Percentiles rank a stretch among this genome's conserved stretches.
phyloP scores from a whole-genome alignment of 2,329 filamentous ascomycete species.

The Fusarium humuli region DNA sequence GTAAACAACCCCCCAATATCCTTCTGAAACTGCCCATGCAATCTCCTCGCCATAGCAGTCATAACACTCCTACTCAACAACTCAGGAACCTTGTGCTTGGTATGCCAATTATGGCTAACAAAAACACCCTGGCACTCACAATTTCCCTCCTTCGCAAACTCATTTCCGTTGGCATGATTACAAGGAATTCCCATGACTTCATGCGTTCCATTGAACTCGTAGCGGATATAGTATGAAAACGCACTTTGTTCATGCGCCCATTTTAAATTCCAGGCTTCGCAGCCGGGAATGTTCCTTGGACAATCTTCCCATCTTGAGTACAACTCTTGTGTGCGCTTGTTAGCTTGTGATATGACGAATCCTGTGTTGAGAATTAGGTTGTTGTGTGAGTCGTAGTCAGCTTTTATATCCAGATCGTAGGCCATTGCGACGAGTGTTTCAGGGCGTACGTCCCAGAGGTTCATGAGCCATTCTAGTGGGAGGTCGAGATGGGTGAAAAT shows the following conservation, averaged over 20 bases:
- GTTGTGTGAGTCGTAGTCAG: conserved; percentile 52
- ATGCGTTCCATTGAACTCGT: conserved; percentile 12
- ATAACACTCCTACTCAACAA: conserved; percentile 23
- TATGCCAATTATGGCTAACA: conserved; percentile 17
- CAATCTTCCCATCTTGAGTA: conserved; percentile 33
- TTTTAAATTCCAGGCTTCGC: conserved; percentile 8
- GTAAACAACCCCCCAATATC: neutral
- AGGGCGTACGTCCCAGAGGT: conserved; percentile 57
- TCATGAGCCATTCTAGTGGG: conserved; percentile 61
- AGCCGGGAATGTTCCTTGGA: conserved; percentile 11
- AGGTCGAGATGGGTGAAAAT: conserved; percentile 56
- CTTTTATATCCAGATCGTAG: conserved; percentile 55
- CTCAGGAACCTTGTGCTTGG: conserved; percentile 17
- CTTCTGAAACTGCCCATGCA: conserved; percentile 19
- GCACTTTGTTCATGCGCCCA: conserved; percentile 20
- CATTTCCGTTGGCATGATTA: conserved; percentile 14
- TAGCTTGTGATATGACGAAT: conserved; percentile 40
- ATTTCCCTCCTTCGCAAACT: neutral
- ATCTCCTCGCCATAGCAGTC: conserved; percentile 13
- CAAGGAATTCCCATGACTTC: conserved; percentile 16
- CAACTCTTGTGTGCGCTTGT: conserved; percentile 40
- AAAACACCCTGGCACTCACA: conserved; percentile 19
- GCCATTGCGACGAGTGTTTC: conserved; percentile 59
- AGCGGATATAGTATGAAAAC: conserved; percentile 21
- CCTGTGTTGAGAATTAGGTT: conserved; percentile 43